Evolutionary conservation across 1,284 basidiomycete genomes (phyloP).

Genomic region (Cerrena zonata): DNA sequence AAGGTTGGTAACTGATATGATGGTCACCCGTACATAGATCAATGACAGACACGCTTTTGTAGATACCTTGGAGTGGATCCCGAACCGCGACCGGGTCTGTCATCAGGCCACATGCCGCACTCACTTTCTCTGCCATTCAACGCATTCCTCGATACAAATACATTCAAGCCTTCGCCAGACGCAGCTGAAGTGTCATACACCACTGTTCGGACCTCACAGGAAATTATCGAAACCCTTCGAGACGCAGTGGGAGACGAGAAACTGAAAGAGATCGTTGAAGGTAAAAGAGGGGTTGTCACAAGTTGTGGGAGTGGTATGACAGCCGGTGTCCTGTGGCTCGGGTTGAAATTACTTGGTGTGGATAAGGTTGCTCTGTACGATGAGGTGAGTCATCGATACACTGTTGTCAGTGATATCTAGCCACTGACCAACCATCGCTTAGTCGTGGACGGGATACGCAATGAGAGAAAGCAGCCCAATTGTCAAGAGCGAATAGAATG

Average conservation of each 20-base stretch:
- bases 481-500: slow-evolving; percentile 38
- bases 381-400: slow-evolving; percentile 50
- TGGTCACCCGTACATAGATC: too few species aligned
- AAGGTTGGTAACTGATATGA: slow-evolving; percentile 48
- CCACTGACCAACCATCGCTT: slow-evolving; percentile 6
- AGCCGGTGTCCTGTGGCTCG: slow-evolving; percentile 88
- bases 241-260: slow-evolving; percentile 53
- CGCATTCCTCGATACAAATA: slow-evolving; percentile 59
- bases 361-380: slow-evolving; percentile 70
- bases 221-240: slow-evolving; percentile 58
- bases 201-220: slow-evolving; percentile 50
- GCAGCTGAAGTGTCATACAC: slow-evolving; percentile 45
- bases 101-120: slow-evolving; percentile 90
- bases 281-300: slow-evolving; percentile 57
- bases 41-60: too few species aligned
- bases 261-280: slow-evolving; percentile 51
- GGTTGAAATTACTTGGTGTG: slow-evolving; percentile 64
- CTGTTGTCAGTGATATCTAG: slow-evolving; percentile 7
- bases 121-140: slow-evolving; percentile 84
- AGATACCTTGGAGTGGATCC: slow-evolving; percentile 79
- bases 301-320: slow-evolving; percentile 96
- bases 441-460: slow-evolving; percentile 86
- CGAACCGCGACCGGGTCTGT: slow-evolving; percentile 84
- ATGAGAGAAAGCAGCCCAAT: slow-evolving; percentile 59
- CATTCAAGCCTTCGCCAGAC: slow-evolving; percentile 29